A percentile compares a stretch with the other conserved stretches of the same genome.
Conservation (phyloP, 345 rosid genomes). For the Hypericum perforatum region DNA sequence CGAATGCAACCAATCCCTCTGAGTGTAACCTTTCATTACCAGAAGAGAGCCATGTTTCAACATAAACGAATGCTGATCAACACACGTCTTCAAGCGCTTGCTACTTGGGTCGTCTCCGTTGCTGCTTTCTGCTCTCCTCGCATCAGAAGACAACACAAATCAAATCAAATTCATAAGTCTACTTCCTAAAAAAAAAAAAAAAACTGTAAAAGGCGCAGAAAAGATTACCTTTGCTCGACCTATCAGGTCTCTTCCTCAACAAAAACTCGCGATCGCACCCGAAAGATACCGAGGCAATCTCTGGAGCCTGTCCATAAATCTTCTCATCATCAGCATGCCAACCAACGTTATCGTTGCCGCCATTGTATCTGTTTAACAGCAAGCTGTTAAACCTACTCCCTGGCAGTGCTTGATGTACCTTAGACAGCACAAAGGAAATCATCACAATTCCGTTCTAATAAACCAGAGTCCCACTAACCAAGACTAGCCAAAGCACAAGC, state of each 20-base stretch:
- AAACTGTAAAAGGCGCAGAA: background rate
- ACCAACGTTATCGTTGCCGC: conserved; percentile 61
- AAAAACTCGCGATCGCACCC: conserved; percentile 86
- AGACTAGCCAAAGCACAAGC: background rate
- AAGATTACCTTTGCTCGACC: conserved; percentile 38
- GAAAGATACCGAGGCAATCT: conserved; percentile 75
- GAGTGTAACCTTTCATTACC: conserved; percentile 80
- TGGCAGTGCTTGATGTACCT: conserved; percentile 67
- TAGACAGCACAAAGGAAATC: background rate
- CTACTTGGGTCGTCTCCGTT: conserved; percentile 32
- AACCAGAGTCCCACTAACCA: background rate
- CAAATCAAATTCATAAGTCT: background rate
- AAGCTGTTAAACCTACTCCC: conserved; percentile 82
- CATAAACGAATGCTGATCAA: conserved; percentile 41
- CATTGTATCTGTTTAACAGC: conserved; percentile 66
- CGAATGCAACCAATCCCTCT: conserved; percentile 84
- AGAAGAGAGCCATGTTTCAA: conserved; percentile 77
- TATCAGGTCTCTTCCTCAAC: conserved; percentile 46
- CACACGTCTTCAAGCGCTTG: conserved; percentile 40
- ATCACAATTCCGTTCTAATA: background rate
- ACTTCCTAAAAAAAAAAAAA: conserved; percentile 3
- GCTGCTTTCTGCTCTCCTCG: conserved; percentile 10
- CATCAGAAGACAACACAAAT: background rate
- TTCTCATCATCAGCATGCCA: conserved; percentile 94
- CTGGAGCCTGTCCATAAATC: conserved; percentile 60